Conservation (phyloP, 2,329 filamentous ascomycete species). For the Aspergillus neotritici region DNA sequence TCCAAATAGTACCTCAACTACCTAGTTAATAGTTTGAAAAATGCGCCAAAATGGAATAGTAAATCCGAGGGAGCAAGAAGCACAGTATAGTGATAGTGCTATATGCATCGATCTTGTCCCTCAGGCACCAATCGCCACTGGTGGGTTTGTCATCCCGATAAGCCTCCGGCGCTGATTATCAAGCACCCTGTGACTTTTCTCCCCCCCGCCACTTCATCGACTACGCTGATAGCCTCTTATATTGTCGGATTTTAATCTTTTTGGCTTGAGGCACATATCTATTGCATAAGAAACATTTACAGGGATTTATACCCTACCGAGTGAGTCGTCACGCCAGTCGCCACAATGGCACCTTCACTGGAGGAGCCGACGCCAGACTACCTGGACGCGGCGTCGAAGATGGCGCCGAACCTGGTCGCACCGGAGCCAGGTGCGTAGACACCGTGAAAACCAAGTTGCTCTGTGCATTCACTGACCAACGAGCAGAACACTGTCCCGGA, state of each 20-base stretch:
- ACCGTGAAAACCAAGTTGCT: neutral
- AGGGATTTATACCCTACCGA: no score
- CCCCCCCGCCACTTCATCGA: constrained; percentile 18
- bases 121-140: constrained; percentile 23
- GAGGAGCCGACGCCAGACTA: constrained; percentile 69
- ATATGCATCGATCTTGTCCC: constrained; percentile 4
- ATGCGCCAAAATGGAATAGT: no score
- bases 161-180: constrained; percentile 21
- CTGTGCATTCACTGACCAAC: constrained; percentile 4
- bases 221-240: neutral
- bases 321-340: neutral
- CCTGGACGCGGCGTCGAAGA: constrained; percentile 68
- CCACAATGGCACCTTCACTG: constrained; percentile 72
- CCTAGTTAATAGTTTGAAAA: no score
- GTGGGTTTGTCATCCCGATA: constrained; percentile 25
- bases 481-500: constrained; percentile 80
- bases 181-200: constrained; percentile 20
- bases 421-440: constrained; percentile 67
- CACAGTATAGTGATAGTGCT: no score
- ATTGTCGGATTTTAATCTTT: no score
- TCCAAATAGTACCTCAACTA: no score
- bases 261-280: neutral
- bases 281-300: no score
- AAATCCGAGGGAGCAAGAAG: no score
- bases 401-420: constrained; percentile 78